Conservation (phyloP, 2,329 filamentous ascomycete genomes). For the Aspergillus tubingensis region DNA sequence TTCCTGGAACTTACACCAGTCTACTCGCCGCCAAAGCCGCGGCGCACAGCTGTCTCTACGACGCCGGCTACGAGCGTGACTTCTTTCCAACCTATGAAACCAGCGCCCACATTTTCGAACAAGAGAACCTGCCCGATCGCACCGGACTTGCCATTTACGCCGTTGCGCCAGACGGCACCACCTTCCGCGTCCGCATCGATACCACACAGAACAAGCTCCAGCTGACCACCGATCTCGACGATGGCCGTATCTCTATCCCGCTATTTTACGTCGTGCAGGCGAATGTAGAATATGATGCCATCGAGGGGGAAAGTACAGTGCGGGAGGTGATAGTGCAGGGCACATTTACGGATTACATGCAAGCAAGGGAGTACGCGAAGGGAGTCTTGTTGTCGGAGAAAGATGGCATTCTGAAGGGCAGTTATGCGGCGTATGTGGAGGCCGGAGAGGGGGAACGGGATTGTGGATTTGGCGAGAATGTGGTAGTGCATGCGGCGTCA, state of each 20-base stretch:
- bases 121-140: constrained; percentile 2
- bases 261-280: constrained; percentile 33
- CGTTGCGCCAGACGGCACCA: constrained; percentile 26
- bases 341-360: constrained; percentile 25
- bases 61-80: constrained; percentile 33
- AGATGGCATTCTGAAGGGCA: constrained; percentile 25
- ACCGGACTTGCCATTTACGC: constrained; percentile 27
- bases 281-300: constrained; percentile 25
- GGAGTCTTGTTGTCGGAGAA: constrained; percentile 22
- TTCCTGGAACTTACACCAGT: constrained; percentile 28
- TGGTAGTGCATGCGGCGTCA: constrained; percentile 31
- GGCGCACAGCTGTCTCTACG: constrained; percentile 31
- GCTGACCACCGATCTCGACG: constrained; percentile 17
- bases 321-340: constrained; percentile 28
- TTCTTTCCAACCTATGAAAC: constrained; percentile 30
- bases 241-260: constrained; percentile 25
- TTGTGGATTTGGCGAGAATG: constrained; percentile 35
- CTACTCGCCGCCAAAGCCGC: constrained; percentile 26
- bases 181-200: constrained; percentile 29
- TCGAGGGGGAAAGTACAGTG: constrained; percentile 10
- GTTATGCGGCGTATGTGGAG: constrained; percentile 30
- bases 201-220: constrained; percentile 23
- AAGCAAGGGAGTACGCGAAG: constrained; percentile 27
- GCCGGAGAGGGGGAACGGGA: constrained; percentile 26
- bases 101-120: constrained; percentile 18